phyloP scores from a whole-genome alignment of 169 alveolate genomes.

The Theileria equi region DNA sequence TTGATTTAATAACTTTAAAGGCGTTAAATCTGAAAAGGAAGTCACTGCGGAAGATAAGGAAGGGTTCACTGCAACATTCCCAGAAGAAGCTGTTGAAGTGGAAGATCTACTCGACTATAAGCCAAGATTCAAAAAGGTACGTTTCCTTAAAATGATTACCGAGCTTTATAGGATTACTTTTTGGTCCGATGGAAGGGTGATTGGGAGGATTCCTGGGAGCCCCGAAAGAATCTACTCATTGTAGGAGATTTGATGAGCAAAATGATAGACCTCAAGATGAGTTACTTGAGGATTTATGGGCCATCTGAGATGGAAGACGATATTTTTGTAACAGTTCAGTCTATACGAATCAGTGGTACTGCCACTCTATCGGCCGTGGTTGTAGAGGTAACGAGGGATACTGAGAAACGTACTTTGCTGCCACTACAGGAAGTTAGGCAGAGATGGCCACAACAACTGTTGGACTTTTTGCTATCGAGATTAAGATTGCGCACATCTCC shows the following conservation, averaged over 20 bases:
- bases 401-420: slow-evolving; percentile 47
- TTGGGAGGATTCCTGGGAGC: slow-evolving; percentile 72
- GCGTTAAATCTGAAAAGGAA: background rate
- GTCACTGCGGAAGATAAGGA: background rate
- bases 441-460: slow-evolving; percentile 65
- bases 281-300: slow-evolving; percentile 59
- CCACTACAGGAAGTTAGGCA: slow-evolving; percentile 63
- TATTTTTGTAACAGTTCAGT: slow-evolving; percentile 47
- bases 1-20: background rate
- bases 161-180: slow-evolving; percentile 44
- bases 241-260: slow-evolving; percentile 63
- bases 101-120: slow-evolving; percentile 63
- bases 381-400: slow-evolving; percentile 62
- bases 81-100: slow-evolving; percentile 68
- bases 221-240: slow-evolving; percentile 56
- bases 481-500: slow-evolving; percentile 49
- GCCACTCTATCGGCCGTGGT: slow-evolving; percentile 64
- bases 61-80: slow-evolving; percentile 1
- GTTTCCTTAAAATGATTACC: background rate
- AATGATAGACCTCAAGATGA: slow-evolving; percentile 64
- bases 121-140: slow-evolving; percentile 51
- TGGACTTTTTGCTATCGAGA: slow-evolving; percentile 57
- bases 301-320: slow-evolving; percentile 63
- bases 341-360: slow-evolving; percentile 45
- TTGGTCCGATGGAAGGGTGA: slow-evolving; percentile 66